phyloP scores from a whole-genome alignment of 371 early-diverging fungal species.

The Apophysomyces sp. region DNA sequence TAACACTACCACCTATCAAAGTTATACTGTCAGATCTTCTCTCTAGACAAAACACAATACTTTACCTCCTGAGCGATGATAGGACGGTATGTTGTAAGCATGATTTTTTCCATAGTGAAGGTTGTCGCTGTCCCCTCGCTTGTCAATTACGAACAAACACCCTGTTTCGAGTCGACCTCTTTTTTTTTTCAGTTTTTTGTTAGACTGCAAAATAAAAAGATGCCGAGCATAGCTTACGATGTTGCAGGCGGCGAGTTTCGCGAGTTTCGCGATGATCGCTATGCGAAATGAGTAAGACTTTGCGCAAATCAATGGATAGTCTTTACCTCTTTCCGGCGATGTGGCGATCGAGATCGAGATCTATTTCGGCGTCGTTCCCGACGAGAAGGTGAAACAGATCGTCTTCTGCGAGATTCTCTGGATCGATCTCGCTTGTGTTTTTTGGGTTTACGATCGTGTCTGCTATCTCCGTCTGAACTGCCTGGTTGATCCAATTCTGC shows the following conservation, averaged over 20 bases:
- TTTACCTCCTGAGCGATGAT: constrained; percentile 40
- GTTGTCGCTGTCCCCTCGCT: constrained; percentile 42
- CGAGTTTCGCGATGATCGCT: not conserved
- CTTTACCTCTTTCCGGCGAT: constrained; percentile 3
- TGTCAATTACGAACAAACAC: constrained; percentile 31
- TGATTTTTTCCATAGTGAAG: constrained; percentile 39
- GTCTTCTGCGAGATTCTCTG: not conserved
- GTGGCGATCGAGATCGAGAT: constrained; percentile 14
- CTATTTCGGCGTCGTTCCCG: constrained; percentile 14
- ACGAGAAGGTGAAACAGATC: not conserved
- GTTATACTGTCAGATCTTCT: not conserved
- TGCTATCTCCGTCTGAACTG: not conserved
- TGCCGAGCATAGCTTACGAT: not conserved
- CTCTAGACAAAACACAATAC: not conserved
- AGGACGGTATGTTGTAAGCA: constrained; percentile 33
- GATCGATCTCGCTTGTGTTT: constrained; percentile 14
- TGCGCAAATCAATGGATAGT: too few species aligned
- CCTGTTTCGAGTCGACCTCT: constrained; percentile 25
- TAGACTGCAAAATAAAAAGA: not conserved
- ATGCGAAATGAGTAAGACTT: not conserved
- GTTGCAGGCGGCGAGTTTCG: not conserved
- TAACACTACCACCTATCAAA: constrained; percentile 29
- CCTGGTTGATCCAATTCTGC: constrained; percentile 1
- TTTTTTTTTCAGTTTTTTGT: not conserved
- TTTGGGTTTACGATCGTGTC: constrained; percentile 7